Conservation (phyloP, 1,284 basidiomycete species). For the Takashimella koratensis region DNA sequence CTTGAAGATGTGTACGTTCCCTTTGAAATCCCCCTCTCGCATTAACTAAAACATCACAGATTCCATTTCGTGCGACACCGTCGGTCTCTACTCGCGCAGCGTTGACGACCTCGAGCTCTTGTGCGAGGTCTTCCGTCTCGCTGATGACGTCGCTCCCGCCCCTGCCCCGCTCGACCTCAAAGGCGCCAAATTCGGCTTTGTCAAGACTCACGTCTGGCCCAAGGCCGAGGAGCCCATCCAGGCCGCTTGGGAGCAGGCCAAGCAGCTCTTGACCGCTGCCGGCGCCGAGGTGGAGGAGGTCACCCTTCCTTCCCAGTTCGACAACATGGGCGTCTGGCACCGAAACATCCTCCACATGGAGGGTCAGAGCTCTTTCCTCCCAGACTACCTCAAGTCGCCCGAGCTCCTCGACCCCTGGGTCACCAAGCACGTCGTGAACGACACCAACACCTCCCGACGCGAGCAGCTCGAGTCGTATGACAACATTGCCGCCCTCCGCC, state of each 20-base stretch:
- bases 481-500: constrained; percentile 22
- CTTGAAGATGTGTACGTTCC: constrained; percentile 30
- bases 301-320: constrained; percentile 18
- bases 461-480: constrained; percentile 25
- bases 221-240: constrained; percentile 15
- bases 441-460: constrained; percentile 9
- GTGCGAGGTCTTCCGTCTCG: constrained; percentile 22
- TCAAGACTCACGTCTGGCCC: constrained; percentile 26
- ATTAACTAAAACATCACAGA: constrained; percentile 8
- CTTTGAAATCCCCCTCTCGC: not conserved
- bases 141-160: constrained; percentile 18
- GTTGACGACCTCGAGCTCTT: constrained; percentile 33
- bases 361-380: constrained; percentile 20
- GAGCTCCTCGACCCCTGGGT: constrained; percentile 19
- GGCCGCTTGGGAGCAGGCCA: constrained; percentile 18
- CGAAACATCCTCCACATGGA: constrained; percentile 25
- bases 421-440: constrained; percentile 21
- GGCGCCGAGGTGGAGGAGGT: constrained; percentile 30
- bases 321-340: constrained; percentile 20
- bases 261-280: constrained; percentile 11
- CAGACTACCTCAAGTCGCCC: constrained; percentile 18
- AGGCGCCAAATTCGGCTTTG: constrained; percentile 28
- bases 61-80: constrained; percentile 34
- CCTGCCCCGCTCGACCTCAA: constrained; percentile 5
- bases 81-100: constrained; percentile 35